Base-by-base conservation (phyloP, 371 early-diverging fungal genomes). In the Nematocida sp. region DNA sequence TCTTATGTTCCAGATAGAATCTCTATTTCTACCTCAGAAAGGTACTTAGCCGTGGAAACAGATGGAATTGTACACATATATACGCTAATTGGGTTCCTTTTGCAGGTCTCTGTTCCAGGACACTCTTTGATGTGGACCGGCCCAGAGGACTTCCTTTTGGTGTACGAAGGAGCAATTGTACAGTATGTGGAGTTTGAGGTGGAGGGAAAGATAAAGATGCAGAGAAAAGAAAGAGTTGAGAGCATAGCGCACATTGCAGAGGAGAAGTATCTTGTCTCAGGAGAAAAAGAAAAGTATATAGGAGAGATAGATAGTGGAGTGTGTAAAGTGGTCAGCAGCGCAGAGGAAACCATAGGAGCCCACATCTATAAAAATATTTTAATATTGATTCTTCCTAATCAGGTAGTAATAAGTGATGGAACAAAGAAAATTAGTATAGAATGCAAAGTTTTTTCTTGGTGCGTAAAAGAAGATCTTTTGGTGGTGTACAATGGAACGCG, bases 91-190 rank as follows among this genome's bases (percentile, higher is more conserved):
- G 75, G 75, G 36, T 71, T 71, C 48, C 26, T 71, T 9, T 49
- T 60, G 40, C 75, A 71, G 53, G 30, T 71, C 0, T 60, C 75
- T 28, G 75, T 71, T 11, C 75, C 75, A n/a, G 75, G 75, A 2
- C 11, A 16, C 18, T 63, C 60, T 26, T 2, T 63, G 0, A 50
- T 71, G 47, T 71, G 75, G 75, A 71, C 75, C 20, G 75, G 75
- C 0, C 61, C 63, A 18, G 75, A 71, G 33, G 63, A 61, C 32
- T 71, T 71, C 53, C 35, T 71, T 50, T 26, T 71, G 7, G 50
- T 71, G 30, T 33, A 71, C 54, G 49, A 9, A n/a, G 38, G 26
- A 1, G 28, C 11, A 0, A 28, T 71, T 20, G 75, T 61, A 5
- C 26, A 25, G 36, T 71, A 71, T 49, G 20, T 49, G 2, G 75